Evolutionary conservation across 345 rosid species (phyloP).

Genomic region (Lumnitzera littorea): DNA sequence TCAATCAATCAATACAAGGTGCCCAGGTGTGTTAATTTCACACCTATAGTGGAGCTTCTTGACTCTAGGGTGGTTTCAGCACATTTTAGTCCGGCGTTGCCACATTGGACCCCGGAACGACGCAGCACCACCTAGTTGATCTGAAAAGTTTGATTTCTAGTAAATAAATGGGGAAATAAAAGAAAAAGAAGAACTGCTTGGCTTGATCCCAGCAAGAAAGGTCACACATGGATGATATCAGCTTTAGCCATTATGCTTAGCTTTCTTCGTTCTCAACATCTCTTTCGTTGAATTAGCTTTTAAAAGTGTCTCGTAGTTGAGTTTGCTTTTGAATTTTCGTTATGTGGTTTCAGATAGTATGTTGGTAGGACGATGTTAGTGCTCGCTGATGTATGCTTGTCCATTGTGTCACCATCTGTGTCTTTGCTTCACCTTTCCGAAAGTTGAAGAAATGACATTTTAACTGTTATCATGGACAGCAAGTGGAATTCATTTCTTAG

Average conservation of each 20-base stretch:
- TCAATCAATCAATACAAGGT: conserved; percentile 40
- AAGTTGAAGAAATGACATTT: conserved; percentile 9
- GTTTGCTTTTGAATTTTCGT: background rate
- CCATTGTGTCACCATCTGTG: conserved; percentile 3
- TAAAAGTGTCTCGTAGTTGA: conserved; percentile 8
- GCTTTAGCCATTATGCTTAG: too few species aligned
- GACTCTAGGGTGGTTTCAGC: conserved; percentile 29
- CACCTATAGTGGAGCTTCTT: conserved; percentile 34
- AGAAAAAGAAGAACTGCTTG: too few species aligned
- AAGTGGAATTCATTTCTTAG: too few species aligned
- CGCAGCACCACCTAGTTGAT: background rate
- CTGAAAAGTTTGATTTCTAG: background rate
- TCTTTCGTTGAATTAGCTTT: background rate
- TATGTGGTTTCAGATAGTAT: conserved; percentile 1
- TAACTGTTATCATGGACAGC: too few species aligned
- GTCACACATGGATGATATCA: too few species aligned
- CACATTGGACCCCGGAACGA: conserved; percentile 27
- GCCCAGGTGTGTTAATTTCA: conserved; percentile 33
- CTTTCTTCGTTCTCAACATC: too few species aligned
- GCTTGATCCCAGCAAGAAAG: too few species aligned
- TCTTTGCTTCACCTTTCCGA: conserved; percentile 4
- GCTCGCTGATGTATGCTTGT: background rate
- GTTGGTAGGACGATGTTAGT: background rate
- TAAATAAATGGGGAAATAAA: too few species aligned
- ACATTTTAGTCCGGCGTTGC: conserved; percentile 27